Evolutionary conservation across 306 rosid species (phyloP).

Genomic region (Quercus suber): DNA sequence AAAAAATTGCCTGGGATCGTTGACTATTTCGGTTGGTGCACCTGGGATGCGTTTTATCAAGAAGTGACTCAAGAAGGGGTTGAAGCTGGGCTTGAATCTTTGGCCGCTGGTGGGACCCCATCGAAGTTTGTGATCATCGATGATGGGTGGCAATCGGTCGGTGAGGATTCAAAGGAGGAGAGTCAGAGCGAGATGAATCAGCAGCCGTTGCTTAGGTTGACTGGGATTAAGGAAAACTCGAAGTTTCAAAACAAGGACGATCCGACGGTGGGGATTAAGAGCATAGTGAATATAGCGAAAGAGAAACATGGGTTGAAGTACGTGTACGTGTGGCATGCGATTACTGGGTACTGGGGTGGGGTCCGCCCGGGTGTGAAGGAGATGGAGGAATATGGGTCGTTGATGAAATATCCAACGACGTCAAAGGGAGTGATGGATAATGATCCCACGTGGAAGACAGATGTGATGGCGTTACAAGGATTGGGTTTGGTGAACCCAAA

Average conservation of each 20-base stretch:
- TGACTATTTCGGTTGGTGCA: slow-evolving; percentile 87
- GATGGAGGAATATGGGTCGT: slow-evolving; percentile 58
- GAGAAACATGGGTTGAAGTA: slow-evolving; percentile 57
- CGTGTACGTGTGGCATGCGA: slow-evolving; percentile 95
- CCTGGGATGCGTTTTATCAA: slow-evolving; percentile 92
- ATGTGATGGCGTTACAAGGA: slow-evolving; percentile 55
- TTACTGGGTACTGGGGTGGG: slow-evolving; percentile 97
- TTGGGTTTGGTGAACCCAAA: slow-evolving; percentile 72
- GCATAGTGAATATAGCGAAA: slow-evolving; percentile 57
- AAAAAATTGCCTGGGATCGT: slow-evolving; percentile 74
- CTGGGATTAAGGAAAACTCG: slow-evolving; percentile 63
- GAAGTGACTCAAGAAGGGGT: slow-evolving; percentile 88
- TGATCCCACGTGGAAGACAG: slow-evolving; percentile 77
- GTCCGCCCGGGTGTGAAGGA: slow-evolving; percentile 68
- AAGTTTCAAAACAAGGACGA: slow-evolving; percentile 62
- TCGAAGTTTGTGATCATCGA: slow-evolving; percentile 85
- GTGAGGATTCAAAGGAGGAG: slow-evolving; percentile 27
- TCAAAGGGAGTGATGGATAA: slow-evolving; percentile 65
- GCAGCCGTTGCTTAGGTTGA: slow-evolving; percentile 40
- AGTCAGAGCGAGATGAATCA: neutral
- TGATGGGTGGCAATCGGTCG: slow-evolving; percentile 90
- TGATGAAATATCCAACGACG: slow-evolving; percentile 48
- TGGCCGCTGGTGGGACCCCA: slow-evolving; percentile 64
- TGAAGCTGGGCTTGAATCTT: slow-evolving; percentile 56
- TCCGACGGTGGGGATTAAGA: slow-evolving; percentile 52